Conservation (phyloP, 83 land plant genomes). For the Picea engelmannii region DNA sequence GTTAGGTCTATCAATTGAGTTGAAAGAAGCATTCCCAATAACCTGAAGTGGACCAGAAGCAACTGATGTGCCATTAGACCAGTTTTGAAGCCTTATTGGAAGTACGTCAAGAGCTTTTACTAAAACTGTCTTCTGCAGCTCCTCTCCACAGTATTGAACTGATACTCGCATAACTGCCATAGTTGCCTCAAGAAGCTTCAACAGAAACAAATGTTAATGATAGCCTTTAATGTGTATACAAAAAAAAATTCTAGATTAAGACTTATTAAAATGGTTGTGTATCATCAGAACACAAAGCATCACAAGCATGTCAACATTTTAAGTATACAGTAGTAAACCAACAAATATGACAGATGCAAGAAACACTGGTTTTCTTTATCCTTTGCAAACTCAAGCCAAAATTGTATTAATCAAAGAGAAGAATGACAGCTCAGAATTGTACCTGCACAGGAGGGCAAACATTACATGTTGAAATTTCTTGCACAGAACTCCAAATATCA, state of each 20-base stretch:
- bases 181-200: constrained; percentile 40
- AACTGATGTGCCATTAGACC: background rate
- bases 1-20: constrained; percentile 1
- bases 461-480: constrained; percentile 13
- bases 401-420: too few relatives aligned
- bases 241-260: too few relatives aligned
- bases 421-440: too few relatives aligned
- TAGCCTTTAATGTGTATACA: too few relatives aligned
- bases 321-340: too few relatives aligned
- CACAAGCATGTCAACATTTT: too few relatives aligned
- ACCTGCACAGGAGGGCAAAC: constrained; percentile 8
- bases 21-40: background rate
- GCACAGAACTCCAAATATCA: constrained; percentile 39
- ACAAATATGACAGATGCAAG: too few relatives aligned
- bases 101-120: constrained; percentile 36
- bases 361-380: too few relatives aligned
- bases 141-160: constrained; percentile 43
- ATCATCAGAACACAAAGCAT: too few relatives aligned
- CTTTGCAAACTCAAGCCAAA: too few relatives aligned
- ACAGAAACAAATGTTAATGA: too few relatives aligned
- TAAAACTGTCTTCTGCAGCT: constrained; percentile 34
- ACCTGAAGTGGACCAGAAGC: constrained; percentile 1
- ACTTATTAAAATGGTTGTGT: too few relatives aligned
- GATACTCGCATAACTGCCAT: constrained; percentile 38
- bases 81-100: constrained; percentile 11